A percentile compares a stretch with the other conserved stretches of the same genome.
phyloP scores from a whole-genome alignment of 2,329 filamentous ascomycete genomes.

The Penicillium sp. region DNA sequence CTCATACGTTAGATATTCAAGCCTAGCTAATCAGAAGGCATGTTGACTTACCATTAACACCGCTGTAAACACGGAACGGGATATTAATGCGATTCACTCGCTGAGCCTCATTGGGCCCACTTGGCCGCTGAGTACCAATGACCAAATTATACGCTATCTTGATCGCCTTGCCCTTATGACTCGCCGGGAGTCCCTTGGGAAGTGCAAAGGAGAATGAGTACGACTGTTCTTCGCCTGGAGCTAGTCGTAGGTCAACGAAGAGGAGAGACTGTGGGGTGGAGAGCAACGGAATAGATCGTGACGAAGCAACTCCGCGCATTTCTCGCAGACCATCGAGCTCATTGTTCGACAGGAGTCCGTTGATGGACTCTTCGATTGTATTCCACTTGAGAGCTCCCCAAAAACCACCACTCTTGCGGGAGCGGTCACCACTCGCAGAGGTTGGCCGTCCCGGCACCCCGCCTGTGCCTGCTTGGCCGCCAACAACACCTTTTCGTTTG shows the following conservation, averaged over 20 bases:
- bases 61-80: slow-evolving; percentile 89
- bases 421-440: slow-evolving; percentile 29
- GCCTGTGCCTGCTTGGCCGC: slow-evolving; percentile 77
- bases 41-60: slow-evolving; percentile 69
- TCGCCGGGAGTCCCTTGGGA: slow-evolving; percentile 86
- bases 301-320: slow-evolving; percentile 84
- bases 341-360: slow-evolving; percentile 79
- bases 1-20: slow-evolving; percentile 22
- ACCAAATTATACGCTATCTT: slow-evolving; percentile 91
- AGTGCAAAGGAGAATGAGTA: slow-evolving; percentile 86
- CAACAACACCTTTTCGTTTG: slow-evolving; percentile 88
- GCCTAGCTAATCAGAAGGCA: background rate
- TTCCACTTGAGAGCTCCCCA: slow-evolving; percentile 86
- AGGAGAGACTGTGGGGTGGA: slow-evolving; percentile 93
- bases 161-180: slow-evolving; percentile 86
- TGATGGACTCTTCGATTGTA: slow-evolving; percentile 81
- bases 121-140: slow-evolving; percentile 86
- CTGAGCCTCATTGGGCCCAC: slow-evolving; percentile 73
- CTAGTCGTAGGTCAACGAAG: slow-evolving; percentile 88
- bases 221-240: slow-evolving; percentile 82
- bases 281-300: slow-evolving; percentile 85
- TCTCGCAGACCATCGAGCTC: slow-evolving; percentile 94
- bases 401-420: slow-evolving; percentile 71
- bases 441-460: slow-evolving; percentile 64
- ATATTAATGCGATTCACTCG: slow-evolving; percentile 86